Evolutionary conservation across 2,329 filamentous ascomycete genomes (phyloP).

Genomic region (Calonectria hawksworthii): DNA sequence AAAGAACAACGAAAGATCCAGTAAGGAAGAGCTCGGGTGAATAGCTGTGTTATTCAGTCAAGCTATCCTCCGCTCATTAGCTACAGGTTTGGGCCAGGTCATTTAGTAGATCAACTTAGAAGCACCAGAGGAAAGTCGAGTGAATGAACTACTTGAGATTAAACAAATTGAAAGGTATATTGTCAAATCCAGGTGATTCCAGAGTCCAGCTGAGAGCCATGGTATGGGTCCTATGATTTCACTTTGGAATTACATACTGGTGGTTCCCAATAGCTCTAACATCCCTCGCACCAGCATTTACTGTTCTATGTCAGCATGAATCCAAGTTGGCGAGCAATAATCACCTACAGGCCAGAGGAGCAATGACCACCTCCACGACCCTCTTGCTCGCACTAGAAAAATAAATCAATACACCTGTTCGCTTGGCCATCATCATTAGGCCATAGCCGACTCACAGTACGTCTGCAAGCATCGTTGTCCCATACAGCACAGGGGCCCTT

Average conservation of each 20-base stretch:
- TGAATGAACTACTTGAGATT: too few relatives aligned
- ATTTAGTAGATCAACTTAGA: background rate
- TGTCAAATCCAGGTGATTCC: too few relatives aligned
- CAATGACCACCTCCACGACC: background rate
- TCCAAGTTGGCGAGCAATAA: background rate
- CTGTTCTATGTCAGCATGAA: background rate
- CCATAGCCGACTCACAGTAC: background rate
- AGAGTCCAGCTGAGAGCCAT: too few relatives aligned
- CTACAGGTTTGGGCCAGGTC: too few relatives aligned
- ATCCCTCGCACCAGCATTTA: background rate
- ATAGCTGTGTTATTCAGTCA: too few relatives aligned
- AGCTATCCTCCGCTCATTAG: background rate
- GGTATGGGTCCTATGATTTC: background rate
- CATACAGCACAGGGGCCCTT: background rate
- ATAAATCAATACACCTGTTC: background rate
- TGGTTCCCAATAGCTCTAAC: background rate
- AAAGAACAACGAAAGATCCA: too few relatives aligned
- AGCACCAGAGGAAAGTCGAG: background rate
- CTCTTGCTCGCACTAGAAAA: background rate
- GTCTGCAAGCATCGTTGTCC: background rate
- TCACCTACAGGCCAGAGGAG: background rate
- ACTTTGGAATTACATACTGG: background rate
- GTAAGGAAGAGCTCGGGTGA: too few relatives aligned
- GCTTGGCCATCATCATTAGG: background rate
- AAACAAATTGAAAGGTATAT: too few relatives aligned